phyloP scores from a whole-genome alignment of 2,329 filamentous ascomycete species.

The Phaeomoniella chlamydospora region DNA sequence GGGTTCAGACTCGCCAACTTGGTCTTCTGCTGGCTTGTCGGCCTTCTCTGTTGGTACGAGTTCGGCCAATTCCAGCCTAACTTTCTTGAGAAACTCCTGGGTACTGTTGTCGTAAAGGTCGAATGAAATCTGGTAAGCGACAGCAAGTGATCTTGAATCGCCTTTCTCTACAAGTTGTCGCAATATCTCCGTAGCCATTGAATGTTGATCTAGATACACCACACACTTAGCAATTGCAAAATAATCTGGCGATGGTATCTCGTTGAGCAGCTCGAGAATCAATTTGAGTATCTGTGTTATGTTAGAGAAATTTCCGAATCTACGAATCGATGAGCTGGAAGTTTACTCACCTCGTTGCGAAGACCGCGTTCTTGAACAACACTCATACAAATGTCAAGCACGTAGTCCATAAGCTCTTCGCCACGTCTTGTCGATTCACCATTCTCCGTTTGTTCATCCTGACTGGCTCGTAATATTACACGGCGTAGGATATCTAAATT shows the following conservation, averaged over 20 bases:
- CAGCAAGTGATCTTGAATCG: conserved; percentile 63
- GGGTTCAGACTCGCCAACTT: conserved; percentile 38
- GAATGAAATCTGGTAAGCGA: conserved; percentile 95
- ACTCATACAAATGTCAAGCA: conserved; percentile 91
- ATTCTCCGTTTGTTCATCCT: conserved; percentile 62
- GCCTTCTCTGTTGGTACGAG: conserved; percentile 26
- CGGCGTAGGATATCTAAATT: conserved; percentile 75
- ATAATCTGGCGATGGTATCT: conserved; percentile 85
- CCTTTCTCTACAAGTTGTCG: conserved; percentile 66
- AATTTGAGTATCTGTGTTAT: conserved; percentile 70
- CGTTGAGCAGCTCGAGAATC: conserved; percentile 88
- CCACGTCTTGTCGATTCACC: conserved; percentile 44
- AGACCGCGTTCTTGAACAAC: conserved; percentile 87
- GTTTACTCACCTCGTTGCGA: conserved; percentile 45
- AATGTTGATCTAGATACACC: conserved; percentile 84
- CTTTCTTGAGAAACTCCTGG: conserved; percentile 86
- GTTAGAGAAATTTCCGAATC: conserved; percentile 1
- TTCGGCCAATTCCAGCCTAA: conserved; percentile 64
- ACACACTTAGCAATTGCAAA: conserved; percentile 97
- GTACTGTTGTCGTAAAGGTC: conserved; percentile 98
- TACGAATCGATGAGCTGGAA: background rate
- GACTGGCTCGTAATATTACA: conserved; percentile 77
- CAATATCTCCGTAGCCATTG: conserved; percentile 78
- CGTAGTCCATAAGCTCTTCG: conserved; percentile 94
- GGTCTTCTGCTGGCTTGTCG: conserved; percentile 31